Conservation (phyloP, 2,329 filamentous ascomycete genomes). For the Botrytis byssoidea region DNA sequence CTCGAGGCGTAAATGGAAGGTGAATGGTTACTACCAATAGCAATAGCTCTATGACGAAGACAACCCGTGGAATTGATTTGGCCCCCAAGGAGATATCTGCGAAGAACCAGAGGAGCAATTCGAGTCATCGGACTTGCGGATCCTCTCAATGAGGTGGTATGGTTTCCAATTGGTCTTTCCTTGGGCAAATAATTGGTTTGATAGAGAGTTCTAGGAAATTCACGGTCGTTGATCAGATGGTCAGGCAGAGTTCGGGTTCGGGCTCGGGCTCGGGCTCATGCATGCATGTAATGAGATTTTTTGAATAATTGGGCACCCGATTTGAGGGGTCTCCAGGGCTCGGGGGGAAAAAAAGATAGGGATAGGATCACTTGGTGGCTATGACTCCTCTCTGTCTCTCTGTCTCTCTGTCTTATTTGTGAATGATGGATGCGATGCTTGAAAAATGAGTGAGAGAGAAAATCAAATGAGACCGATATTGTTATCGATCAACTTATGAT, state of each 20-base stretch:
- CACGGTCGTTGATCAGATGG: conserved; percentile 13
- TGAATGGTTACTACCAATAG: conserved; percentile 3
- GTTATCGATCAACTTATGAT: not conserved
- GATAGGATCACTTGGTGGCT: conserved; percentile 21
- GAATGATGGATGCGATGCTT: not conserved
- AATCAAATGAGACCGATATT: not conserved
- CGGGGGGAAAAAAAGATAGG: not conserved
- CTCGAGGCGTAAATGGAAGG: conserved; percentile 23
- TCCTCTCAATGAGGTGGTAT: not conserved
- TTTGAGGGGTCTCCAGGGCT: conserved; percentile 25
- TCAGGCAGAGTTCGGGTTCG: conserved; percentile 7
- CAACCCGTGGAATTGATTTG: conserved; percentile 33
- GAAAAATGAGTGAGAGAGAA: not conserved
- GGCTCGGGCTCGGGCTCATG: conserved; percentile 19
- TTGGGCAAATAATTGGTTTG: not conserved
- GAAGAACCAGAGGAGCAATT: conserved; percentile 32
- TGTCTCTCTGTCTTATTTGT: not conserved
- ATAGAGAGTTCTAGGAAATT: not conserved
- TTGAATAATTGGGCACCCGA: conserved; percentile 21
- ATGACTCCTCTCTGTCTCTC: not conserved
- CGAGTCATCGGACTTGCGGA: conserved; percentile 32
- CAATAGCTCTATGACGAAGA: conserved; percentile 27
- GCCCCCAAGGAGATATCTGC: conserved; percentile 38
- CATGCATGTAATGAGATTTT: conserved; percentile 22
- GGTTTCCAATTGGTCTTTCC: conserved; percentile 2